Conservation (phyloP, 768 basidiomycete species). For the Hypholoma fasciculare region DNA sequence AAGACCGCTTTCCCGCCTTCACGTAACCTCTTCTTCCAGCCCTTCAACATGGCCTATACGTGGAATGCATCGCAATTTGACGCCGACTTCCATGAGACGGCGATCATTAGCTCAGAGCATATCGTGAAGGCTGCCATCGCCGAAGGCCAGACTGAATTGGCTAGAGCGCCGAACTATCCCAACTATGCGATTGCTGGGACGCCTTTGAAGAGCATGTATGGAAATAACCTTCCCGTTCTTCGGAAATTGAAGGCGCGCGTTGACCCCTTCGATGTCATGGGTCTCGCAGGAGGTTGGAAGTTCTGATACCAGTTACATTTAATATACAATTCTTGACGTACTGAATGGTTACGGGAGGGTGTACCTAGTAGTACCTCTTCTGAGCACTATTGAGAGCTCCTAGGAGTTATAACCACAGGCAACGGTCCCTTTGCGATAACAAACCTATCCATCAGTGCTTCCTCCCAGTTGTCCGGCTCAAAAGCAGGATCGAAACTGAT, state of each 20-base stretch:
- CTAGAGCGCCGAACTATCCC: slow-evolving; percentile 45
- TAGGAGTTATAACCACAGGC: slow-evolving; percentile 2
- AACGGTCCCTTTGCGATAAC: slow-evolving; percentile 4
- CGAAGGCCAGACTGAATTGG: slow-evolving; percentile 37
- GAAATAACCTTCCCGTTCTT: slow-evolving; percentile 43
- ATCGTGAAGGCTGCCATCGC: slow-evolving; percentile 38
- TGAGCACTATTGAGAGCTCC: neutral
- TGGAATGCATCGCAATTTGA: slow-evolving; percentile 44
- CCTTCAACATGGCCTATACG: slow-evolving; percentile 47
- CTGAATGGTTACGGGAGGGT: no score
- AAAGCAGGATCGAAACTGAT: slow-evolving; percentile 25
- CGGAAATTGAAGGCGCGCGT: slow-evolving; percentile 38
- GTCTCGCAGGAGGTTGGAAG: slow-evolving; percentile 67
- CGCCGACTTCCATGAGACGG: slow-evolving; percentile 37
- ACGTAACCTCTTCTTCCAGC: slow-evolving; percentile 36
- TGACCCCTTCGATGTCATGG: slow-evolving; percentile 65
- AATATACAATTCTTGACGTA: no score
- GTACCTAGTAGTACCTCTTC: no score
- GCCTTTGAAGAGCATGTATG: slow-evolving; percentile 50
- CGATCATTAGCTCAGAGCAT: slow-evolving; percentile 34
- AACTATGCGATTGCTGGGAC: slow-evolving; percentile 63
- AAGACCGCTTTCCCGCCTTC: slow-evolving; percentile 49
- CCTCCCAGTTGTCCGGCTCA: slow-evolving; percentile 21
- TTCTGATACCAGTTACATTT: slow-evolving; percentile 22
- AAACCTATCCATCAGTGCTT: slow-evolving; percentile 26